Conservation (phyloP, 805 yeast genomes). For the Ogataea populi-albae region DNA sequence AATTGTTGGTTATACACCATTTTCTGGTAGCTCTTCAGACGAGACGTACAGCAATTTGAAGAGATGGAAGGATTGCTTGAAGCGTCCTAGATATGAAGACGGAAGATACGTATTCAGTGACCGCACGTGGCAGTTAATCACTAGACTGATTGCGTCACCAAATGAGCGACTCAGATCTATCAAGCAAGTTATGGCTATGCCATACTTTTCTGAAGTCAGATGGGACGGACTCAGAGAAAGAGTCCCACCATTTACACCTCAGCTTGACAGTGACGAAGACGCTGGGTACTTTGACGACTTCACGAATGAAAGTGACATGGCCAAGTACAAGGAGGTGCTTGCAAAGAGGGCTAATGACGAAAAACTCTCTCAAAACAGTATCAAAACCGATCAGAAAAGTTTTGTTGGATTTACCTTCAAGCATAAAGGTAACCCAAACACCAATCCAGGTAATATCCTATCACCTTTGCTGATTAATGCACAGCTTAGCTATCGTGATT, state of each 20-base stretch:
- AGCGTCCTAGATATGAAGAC: constrained; percentile 88
- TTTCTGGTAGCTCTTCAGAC: constrained; percentile 88
- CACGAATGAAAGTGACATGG: constrained; percentile 94
- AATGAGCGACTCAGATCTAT: constrained; percentile 70
- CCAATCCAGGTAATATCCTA: constrained; percentile 37
- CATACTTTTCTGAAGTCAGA: constrained; percentile 81
- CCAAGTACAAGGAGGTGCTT: constrained; percentile 94
- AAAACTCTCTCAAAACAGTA: constrained; percentile 64
- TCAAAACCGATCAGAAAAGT: constrained; percentile 59
- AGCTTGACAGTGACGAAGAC: constrained; percentile 93
- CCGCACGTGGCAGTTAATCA: constrained; percentile 90
- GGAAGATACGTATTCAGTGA: constrained; percentile 92
- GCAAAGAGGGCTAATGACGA: constrained; percentile 87
- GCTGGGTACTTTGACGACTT: constrained; percentile 99
- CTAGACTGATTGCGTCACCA: constrained; percentile 77
- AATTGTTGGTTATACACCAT: constrained; percentile 95
- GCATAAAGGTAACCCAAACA: constrained; percentile 65
- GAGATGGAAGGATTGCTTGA: constrained; percentile 84
- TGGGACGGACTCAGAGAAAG: constrained; percentile 67
- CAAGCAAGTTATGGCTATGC: constrained; percentile 74
- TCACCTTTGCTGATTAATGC: constrained; percentile 31
- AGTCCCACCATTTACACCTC: constrained; percentile 95
- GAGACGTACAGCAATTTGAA: constrained; percentile 93
- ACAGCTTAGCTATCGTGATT: constrained; percentile 20
- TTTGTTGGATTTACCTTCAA: constrained; percentile 96